Base-by-base conservation (phyloP, 2,329 filamentous ascomycete genomes). In the Aspergillus ochraceus region DNA sequence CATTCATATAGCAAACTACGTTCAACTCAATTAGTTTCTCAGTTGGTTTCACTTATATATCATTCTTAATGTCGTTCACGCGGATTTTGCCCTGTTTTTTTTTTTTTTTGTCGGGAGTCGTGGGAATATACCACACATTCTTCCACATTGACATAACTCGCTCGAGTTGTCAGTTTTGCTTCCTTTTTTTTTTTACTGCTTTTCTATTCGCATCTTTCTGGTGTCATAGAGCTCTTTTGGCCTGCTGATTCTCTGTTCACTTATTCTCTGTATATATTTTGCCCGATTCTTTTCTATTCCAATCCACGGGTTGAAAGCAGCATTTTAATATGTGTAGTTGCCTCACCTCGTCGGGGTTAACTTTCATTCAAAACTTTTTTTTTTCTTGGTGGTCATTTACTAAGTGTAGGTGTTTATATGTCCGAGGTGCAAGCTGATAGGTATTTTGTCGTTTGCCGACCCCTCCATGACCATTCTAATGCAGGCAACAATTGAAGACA, bases 1-100 rank as follows among this genome's bases (percentile, higher is more conserved):
- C 52, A 19, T 29, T 22, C 51, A 10, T 8, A 46, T 49, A 78
- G 75, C 72, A 54, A 77, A 77, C 60, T 78, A 77, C 54, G 74
- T 76, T 32, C 67, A 72, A 52, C 60, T 71, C 61, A 76, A 68
- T 71, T 72, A 68, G 61, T 51, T 30, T 42, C 24, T 32, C 39
- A n/a, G 55, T 54, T 29, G 39, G 42, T 50, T 22, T 11, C 19
- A 52, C 52, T 47, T 63, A 60, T 62, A 64, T 59, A 49, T 51
- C 55, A 36, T 53, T 57, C 45, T 52, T 58, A 46, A 55, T 58
- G 20, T 46, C 17, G 36, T 42, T 42, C 36, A 42, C 36, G 36
- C 36, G 36, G 36, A n/a, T 42, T 17, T 14, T 58, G 54, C 29
- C 17, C 36, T 42, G 36, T 42, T 42, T n/a, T n/a, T n/a, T n/a